Evolutionary conservation across 805 yeast genomes (phyloP).

Genomic region (Saturnispora zaruensis): DNA sequence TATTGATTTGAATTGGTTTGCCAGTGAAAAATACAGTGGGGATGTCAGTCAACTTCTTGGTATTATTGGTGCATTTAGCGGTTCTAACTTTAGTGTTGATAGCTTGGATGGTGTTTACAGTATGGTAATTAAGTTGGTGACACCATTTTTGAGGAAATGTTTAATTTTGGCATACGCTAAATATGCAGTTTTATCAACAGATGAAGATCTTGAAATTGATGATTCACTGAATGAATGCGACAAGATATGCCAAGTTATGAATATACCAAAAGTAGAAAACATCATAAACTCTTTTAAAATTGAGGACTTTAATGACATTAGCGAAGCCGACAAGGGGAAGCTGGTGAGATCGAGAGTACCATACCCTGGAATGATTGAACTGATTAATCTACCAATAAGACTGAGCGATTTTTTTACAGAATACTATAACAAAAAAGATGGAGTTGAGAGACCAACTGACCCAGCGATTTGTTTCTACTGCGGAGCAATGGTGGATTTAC

Average conservation of each 20-base stretch:
- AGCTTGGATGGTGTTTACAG: conserved; percentile 40
- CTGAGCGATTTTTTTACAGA: conserved; percentile 63
- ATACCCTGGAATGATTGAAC: conserved; percentile 57
- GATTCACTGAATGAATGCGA: conserved; percentile 40
- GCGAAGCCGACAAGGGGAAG: conserved; percentile 8
- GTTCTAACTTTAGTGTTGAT: conserved; percentile 15
- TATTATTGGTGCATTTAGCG: conserved; percentile 21
- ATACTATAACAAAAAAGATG: conserved; percentile 38
- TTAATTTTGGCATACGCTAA: conserved; percentile 41
- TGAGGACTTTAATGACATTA: conserved; percentile 11
- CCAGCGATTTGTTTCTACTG: conserved; percentile 87
- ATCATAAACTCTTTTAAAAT: conserved; percentile 16
- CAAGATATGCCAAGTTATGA: conserved; percentile 41
- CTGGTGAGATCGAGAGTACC: conserved; percentile 29
- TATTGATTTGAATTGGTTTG: conserved; percentile 1
- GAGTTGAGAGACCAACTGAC: conserved; percentile 38
- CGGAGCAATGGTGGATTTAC: conserved; percentile 60
- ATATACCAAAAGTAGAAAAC: conserved; percentile 33
- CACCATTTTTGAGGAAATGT: conserved; percentile 59
- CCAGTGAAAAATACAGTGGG: conserved; percentile 4
- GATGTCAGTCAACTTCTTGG: conserved; percentile 12
- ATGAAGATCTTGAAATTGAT: conserved; percentile 6
- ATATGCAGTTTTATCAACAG: conserved; percentile 9
- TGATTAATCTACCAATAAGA: conserved; percentile 57
- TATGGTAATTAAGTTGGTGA: conserved; percentile 45